phyloP scores from a whole-genome alignment of 2,329 filamentous ascomycete species.

The Ophiognomonia clavigignenti-juglandacearum region DNA sequence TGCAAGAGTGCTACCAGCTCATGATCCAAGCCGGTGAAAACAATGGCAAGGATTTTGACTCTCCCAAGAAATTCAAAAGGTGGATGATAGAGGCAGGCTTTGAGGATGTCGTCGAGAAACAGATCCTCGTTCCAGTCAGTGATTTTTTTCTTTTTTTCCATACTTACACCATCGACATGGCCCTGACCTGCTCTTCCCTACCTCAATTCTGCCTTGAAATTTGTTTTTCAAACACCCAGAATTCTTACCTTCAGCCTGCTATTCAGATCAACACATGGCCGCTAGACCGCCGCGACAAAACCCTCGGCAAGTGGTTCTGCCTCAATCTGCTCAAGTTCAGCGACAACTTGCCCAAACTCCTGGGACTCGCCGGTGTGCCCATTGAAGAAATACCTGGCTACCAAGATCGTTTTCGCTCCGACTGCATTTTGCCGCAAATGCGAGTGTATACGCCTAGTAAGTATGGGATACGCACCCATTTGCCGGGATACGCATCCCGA shows the following conservation, averaged over 20 bases:
- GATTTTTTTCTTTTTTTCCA: too few species aligned
- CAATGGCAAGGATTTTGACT: constrained; percentile 20
- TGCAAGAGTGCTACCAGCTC: background rate
- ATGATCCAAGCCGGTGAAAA: constrained; percentile 34
- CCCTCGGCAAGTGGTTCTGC: constrained; percentile 2
- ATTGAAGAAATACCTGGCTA: background rate
- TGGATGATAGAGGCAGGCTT: constrained; percentile 26
- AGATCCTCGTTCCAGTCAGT: constrained; percentile 1
- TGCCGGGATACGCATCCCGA: too few species aligned
- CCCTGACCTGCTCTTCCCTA: too few species aligned
- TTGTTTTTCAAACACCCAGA: too few species aligned
- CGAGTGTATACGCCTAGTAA: too few species aligned
- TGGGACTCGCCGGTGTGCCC: background rate
- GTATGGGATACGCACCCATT: too few species aligned
- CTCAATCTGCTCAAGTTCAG: constrained; percentile 3
- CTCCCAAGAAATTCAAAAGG: constrained; percentile 24
- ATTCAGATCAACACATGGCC: constrained; percentile 5
- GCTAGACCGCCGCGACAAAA: background rate
- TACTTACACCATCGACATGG: too few species aligned
- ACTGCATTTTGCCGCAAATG: too few species aligned
- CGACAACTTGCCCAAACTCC: background rate
- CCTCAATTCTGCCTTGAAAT: too few species aligned
- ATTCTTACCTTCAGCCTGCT: too few species aligned
- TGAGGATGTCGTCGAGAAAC: constrained; percentile 24
- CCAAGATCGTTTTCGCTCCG: too few species aligned